Evolutionary conservation across 768 basidiomycete genomes (phyloP).

Genomic region (Psilocybe tampanensis): DNA sequence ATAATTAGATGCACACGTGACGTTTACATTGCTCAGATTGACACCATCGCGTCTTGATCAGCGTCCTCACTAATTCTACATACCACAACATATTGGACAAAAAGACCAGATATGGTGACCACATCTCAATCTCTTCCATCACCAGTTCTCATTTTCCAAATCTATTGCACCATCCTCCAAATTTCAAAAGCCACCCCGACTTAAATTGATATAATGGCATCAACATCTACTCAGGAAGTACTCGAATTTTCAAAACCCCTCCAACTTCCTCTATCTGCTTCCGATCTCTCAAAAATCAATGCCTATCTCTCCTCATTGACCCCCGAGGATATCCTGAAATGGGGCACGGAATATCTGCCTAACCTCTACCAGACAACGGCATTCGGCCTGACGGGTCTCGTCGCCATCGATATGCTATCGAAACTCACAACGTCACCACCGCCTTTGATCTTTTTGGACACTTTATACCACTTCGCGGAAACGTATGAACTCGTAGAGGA

Average conservation of each 20-base stretch:
- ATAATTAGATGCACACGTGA: neutral
- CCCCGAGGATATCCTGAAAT: conserved; percentile 83
- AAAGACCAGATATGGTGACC: conserved; percentile 2
- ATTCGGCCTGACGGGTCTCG: conserved; percentile 93
- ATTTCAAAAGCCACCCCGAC: neutral
- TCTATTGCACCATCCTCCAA: neutral
- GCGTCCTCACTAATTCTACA: neutral
- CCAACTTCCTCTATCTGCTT: conserved; percentile 56
- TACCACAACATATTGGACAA: neutral
- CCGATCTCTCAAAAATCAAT: conserved; percentile 72
- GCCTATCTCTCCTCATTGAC: conserved; percentile 66
- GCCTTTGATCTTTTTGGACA: conserved; percentile 95
- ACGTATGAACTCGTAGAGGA: conserved; percentile 87
- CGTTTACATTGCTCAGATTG: conserved; percentile 13
- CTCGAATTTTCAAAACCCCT: conserved; percentile 20
- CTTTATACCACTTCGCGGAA: conserved; percentile 93
- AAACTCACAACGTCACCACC: conserved; percentile 70
- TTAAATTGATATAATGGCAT: conserved; percentile 9
- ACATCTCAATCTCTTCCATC: neutral
- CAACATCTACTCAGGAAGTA: conserved; percentile 1
- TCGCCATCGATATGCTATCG: conserved; percentile 92
- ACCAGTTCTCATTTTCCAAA: neutral
- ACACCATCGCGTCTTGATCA: conserved; percentile 14
- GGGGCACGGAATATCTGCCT: conserved; percentile 83
- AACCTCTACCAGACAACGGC: conserved; percentile 92